Percentiles rank a stretch among this genome's conserved stretches.
These are phyloP conservation scores for Tritrichomonas foetus DNA, from an alignment of 208 protist genomes.

Conservation along the genomic window DNA sequence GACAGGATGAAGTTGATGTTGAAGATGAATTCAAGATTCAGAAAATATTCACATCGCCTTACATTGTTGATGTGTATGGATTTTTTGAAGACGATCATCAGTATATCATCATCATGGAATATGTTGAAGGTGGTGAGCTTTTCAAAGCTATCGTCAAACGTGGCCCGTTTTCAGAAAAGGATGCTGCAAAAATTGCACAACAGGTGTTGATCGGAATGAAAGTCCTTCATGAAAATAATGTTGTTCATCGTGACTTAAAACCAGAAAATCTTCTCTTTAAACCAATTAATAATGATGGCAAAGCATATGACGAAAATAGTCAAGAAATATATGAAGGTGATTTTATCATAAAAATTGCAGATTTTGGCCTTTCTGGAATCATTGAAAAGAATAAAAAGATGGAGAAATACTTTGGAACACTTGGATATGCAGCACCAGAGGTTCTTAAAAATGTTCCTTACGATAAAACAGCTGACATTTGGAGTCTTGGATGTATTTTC, in stretches of 20 bases:
- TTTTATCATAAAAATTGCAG: not conserved
- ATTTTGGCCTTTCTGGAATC: not conserved
- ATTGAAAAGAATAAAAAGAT: not conserved
- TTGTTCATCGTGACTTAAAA: not conserved
- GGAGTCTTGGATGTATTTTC: not conserved
- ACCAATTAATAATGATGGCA: not conserved
- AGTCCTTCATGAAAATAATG: not conserved
- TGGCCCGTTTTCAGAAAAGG: not conserved
- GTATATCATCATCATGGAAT: not conserved
- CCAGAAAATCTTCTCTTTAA: not conserved
- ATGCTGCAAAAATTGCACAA: not conserved
- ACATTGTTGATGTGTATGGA: not conserved
- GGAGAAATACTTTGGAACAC: not conserved
- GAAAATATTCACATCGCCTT: not conserved
- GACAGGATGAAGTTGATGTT: not conserved
- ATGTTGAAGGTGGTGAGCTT: not conserved
- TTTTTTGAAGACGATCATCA: not conserved
- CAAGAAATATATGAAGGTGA: too few species aligned
- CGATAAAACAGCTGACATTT: not conserved
- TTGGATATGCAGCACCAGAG: slow-evolving; percentile 18
- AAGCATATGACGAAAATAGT: too few species aligned
- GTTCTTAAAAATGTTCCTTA: slow-evolving; percentile 3
- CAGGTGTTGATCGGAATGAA: not conserved
- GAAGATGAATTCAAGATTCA: not conserved
- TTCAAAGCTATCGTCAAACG: not conserved